Conservation (phyloP, 2,329 filamentous ascomycete genomes). For the Sphaerulina populicola region DNA sequence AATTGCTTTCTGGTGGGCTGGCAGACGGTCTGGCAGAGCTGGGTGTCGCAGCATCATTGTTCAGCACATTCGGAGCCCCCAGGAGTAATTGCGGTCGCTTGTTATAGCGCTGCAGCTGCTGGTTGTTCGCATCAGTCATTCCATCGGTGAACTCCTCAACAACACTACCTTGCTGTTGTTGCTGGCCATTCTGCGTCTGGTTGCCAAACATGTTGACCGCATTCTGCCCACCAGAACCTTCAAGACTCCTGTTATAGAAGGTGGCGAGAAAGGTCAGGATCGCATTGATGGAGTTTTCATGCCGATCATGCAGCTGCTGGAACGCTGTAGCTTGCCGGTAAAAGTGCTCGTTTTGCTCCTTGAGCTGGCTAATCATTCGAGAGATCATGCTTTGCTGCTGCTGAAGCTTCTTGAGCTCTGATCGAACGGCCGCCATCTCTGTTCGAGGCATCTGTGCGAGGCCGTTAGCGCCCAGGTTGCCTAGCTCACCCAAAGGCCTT, state of each 20-base stretch:
- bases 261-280: slow-evolving; percentile 95
- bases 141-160: slow-evolving; percentile 50
- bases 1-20: slow-evolving; percentile 23
- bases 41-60: slow-evolving; percentile 20
- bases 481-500: slow-evolving; percentile 21
- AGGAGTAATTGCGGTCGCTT: slow-evolving; percentile 28
- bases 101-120: slow-evolving; percentile 24
- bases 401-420: slow-evolving; percentile 72
- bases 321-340: slow-evolving; percentile 83
- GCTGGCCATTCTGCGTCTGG: slow-evolving; percentile 17
- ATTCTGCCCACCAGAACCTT: slow-evolving; percentile 70
- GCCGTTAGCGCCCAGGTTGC: slow-evolving; percentile 37
- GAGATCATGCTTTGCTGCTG: slow-evolving; percentile 82
- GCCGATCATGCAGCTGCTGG: slow-evolving; percentile 85
- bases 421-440: slow-evolving; percentile 67
- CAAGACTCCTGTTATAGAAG: slow-evolving; percentile 87
- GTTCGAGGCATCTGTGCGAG: slow-evolving; percentile 54
- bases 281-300: slow-evolving; percentile 98
- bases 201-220: slow-evolving; percentile 77
- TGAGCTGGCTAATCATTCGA: slow-evolving; percentile 67
- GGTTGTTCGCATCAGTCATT: slow-evolving; percentile 31
- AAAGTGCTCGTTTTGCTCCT: slow-evolving; percentile 77
- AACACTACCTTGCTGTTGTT: slow-evolving; percentile 49
- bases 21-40: slow-evolving; percentile 23
- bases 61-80: slow-evolving; percentile 15